Conservation (phyloP, 345 rosid genomes). For the Populus simonii region DNA sequence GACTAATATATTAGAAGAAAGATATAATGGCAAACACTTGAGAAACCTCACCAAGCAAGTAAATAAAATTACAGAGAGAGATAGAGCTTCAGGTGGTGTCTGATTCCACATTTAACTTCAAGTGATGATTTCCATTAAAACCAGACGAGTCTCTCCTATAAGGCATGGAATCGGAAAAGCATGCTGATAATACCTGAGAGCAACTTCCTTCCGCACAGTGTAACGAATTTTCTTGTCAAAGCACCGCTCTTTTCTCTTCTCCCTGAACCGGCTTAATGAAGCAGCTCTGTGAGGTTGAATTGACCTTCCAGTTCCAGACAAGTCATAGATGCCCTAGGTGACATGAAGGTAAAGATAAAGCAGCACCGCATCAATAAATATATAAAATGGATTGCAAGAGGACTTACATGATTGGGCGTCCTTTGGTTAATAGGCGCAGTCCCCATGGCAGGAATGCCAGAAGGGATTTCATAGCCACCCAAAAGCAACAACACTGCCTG, state of each 20-base stretch:
- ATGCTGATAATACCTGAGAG: conserved; percentile 33
- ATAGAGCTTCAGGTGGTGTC: not conserved
- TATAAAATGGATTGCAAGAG: not conserved
- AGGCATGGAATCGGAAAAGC: not conserved
- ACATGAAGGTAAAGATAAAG: not conserved
- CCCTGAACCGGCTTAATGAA: conserved; percentile 40
- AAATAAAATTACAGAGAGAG: not conserved
- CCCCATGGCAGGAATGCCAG: conserved; percentile 37
- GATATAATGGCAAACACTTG: not conserved
- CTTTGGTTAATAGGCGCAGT: conserved; percentile 26
- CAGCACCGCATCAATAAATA: not conserved
- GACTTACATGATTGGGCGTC: conserved; percentile 1
- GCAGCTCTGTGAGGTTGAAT: conserved; percentile 41
- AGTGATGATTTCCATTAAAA: not conserved
- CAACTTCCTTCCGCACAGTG: conserved; percentile 46
- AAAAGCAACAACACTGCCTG: conserved; percentile 46
- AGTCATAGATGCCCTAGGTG: conserved; percentile 33
- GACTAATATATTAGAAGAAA: not conserved
- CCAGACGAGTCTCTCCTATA: not conserved
- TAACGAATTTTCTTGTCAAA: conserved; percentile 51
- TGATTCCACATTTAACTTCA: not conserved
- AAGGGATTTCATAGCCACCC: conserved; percentile 48
- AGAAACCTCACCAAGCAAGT: not conserved
- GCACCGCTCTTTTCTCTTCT: conserved; percentile 49
- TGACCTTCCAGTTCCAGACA: conserved; percentile 29